phyloP scores from a whole-genome alignment of 768 basidiomycete genomes.

The Boletus rex-veris region DNA sequence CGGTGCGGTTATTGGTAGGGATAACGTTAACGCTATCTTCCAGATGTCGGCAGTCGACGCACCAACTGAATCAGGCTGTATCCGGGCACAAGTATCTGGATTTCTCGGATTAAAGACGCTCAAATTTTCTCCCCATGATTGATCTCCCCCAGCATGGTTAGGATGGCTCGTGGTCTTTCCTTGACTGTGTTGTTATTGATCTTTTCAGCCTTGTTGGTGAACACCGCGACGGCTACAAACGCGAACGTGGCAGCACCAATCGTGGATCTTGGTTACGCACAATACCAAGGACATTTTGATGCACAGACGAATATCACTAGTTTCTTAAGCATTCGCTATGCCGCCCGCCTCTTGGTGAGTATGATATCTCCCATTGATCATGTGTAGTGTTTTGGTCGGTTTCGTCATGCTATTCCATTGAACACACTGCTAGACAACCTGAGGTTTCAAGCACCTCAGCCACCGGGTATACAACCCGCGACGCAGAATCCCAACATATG shows the following conservation, averaged over 20 bases:
- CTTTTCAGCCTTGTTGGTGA: neutral
- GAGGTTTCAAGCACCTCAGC: slow-evolving; percentile 30
- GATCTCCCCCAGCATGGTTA: neutral
- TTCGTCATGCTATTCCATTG: neutral
- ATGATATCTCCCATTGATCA: neutral
- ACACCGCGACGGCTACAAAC: neutral
- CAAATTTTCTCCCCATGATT: too few species aligned
- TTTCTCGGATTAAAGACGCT: too few species aligned
- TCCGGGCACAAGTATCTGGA: too few species aligned
- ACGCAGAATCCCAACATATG: slow-evolving; percentile 26
- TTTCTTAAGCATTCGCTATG: slow-evolving; percentile 39
- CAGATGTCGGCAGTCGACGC: too few species aligned
- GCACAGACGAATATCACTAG: slow-evolving; percentile 16
- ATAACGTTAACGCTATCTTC: too few species aligned
- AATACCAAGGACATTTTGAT: slow-evolving; percentile 29
- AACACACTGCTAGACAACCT: slow-evolving; percentile 8
- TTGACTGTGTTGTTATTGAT: neutral
- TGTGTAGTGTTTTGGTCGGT: too few species aligned
- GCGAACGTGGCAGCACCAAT: slow-evolving; percentile 4
- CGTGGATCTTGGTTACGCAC: slow-evolving; percentile 30
- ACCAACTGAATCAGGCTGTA: too few species aligned
- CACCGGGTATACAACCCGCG: slow-evolving; percentile 30
- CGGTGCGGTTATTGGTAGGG: too few species aligned
- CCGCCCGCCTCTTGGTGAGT: slow-evolving; percentile 45
- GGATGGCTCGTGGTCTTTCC: slow-evolving; percentile 1